Percentiles rank a stretch among this genome's conserved stretches.
Conservation (phyloP, 495 filamentous ascomycete genomes). For the Cladorrhinum samala region DNA sequence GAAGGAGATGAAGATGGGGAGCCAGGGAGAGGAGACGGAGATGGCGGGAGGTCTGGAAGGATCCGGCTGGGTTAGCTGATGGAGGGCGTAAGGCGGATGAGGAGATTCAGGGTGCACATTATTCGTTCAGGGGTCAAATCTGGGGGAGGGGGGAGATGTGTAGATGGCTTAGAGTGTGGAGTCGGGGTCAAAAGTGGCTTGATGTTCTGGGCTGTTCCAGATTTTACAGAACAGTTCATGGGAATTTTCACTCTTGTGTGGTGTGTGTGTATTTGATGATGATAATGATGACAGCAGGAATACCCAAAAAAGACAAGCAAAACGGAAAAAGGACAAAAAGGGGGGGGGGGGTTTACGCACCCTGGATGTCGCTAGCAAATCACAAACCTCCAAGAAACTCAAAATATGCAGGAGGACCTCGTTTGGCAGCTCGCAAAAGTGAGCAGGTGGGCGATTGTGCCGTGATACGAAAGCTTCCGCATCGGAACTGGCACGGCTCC, state of each 20-base stretch:
- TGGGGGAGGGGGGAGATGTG: not conserved
- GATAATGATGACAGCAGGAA: no score
- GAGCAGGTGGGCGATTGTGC: not conserved
- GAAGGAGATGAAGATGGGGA: constrained; percentile 49
- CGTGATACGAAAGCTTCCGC: not conserved
- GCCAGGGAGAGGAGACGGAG: constrained; percentile 48
- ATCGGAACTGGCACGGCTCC: not conserved
- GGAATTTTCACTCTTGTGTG: no score
- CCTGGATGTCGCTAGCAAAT: constrained; percentile 50
- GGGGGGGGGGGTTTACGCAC: constrained; percentile 32
- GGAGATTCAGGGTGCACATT: no score
- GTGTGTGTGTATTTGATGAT: no score
- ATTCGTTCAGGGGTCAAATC: no score
- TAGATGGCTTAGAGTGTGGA: not conserved
- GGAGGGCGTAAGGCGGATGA: no score
- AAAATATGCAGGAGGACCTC: constrained; percentile 53
- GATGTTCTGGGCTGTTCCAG: no score
- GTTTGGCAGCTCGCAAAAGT: constrained; percentile 39
- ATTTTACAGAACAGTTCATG: no score
- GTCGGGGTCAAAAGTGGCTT: not conserved
- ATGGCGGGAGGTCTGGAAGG: constrained; percentile 46
- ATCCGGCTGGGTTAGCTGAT: constrained; percentile 2
- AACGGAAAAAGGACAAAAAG: not conserved
- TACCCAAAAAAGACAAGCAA: constrained; percentile 8
- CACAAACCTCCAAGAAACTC: constrained; percentile 50